Base-by-base conservation (phyloP, 495 filamentous ascomycete genomes). In the Copromyces sp. region DNA sequence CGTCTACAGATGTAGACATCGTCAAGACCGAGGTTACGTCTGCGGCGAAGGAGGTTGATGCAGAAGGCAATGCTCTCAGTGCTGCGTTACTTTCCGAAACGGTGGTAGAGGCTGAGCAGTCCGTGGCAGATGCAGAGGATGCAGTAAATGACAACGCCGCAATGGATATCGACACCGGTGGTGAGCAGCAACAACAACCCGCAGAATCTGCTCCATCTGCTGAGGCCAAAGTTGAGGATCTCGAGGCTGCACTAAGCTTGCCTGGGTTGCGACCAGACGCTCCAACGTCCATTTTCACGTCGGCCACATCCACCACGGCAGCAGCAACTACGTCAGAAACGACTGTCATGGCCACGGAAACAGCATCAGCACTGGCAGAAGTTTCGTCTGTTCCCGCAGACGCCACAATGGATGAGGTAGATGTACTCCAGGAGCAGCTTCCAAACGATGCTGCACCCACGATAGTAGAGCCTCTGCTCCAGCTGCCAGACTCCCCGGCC, bases 131-230 rank as follows among this genome's bases (percentile, higher is more conserved):
- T n/a, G 24, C 9, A 44, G 24, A 41, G n/a, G 72, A 70, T 5
- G 24, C 32, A 37, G 41, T 39, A 11, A 71, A 38, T 61, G 69
- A 16, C 8, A 14, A 29, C 38, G n/a, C 16, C 35, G 1, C 82
- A 79, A 39, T 87, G 82, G 29, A 86, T 78, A 73, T 77, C 85
- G 41, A 85, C 80, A 71, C 53, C 53, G 29, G 14, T 14, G 6
- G 4, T 35, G 40, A 69, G 65, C 39, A 44, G 29, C 61, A 69
- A 35, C 68, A 42, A 38, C 41, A 39, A 16, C 69, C 69, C n/a
- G 17, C 12, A 37, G 29, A 65, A 65, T 65, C 29, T 8, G 11
- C 53, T 65, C 29, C 29, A 65, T 37, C 29, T 65, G 29, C 14
- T 29, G 53, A 65, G 29, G 53, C 53, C 14, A 65, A 65, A 32